Evolutionary conservation across 148 eudicot species (phyloP).

Genomic region (Arbutus unedo): DNA sequence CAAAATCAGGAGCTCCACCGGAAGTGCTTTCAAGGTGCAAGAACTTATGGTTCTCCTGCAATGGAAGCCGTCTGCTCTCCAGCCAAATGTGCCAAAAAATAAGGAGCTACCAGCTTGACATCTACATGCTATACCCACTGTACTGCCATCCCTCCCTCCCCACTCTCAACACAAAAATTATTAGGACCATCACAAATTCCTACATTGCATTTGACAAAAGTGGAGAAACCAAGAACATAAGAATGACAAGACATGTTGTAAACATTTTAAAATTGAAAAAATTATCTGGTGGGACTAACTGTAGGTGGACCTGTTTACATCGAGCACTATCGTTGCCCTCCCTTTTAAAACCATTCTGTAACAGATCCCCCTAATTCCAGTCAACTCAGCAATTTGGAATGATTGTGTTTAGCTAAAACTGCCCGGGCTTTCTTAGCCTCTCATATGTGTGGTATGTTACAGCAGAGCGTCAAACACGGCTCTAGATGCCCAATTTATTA

Average conservation of each 20-base stretch:
- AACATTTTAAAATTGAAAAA: not conserved
- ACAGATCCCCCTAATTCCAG: not conserved
- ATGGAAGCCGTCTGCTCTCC: not conserved
- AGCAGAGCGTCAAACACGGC: not conserved
- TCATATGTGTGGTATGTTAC: not conserved
- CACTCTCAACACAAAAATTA: no score
- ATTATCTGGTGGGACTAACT: not conserved
- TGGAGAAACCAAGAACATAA: not conserved
- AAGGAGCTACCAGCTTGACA: no score
- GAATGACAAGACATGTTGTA: not conserved
- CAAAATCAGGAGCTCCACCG: not conserved
- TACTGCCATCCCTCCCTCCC: no score
- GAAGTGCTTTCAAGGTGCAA: not conserved
- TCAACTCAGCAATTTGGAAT: not conserved
- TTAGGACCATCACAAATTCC: not conserved
- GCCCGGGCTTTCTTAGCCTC: not conserved
- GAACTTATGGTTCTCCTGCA: not conserved
- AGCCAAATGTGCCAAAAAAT: not conserved
- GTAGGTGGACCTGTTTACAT: not conserved
- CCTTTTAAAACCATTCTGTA: not conserved
- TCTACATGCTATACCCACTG: no score
- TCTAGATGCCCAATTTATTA: not conserved
- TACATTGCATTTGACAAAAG: not conserved
- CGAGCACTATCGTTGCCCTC: not conserved
- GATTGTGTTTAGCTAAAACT: not conserved